Evolutionary conservation across 768 basidiomycete genomes (phyloP).

Genomic region (Udeniomyces megalosporus): DNA sequence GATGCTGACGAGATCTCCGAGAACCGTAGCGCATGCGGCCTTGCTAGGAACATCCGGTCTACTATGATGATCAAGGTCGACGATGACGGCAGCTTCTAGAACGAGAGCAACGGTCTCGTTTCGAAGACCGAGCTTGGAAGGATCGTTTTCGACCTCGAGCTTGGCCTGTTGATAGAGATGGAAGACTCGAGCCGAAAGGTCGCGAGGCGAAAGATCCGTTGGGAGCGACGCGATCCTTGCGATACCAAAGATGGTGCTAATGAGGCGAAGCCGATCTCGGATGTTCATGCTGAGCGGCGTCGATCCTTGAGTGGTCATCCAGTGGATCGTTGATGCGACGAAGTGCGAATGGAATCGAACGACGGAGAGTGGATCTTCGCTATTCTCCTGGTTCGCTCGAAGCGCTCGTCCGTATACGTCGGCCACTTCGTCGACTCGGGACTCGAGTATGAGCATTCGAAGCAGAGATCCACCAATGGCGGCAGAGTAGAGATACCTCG

Average conservation of each 20-base stretch:
- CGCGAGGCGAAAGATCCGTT: neutral
- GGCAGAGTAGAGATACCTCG: constrained; percentile 18
- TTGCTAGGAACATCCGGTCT: neutral
- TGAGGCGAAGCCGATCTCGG: constrained; percentile 4
- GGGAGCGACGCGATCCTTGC: neutral
- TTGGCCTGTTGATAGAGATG: constrained; percentile 16
- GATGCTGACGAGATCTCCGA: neutral
- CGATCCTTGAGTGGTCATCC: neutral
- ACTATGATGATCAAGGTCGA: constrained; percentile 14
- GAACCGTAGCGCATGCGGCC: constrained; percentile 1
- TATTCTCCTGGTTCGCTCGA: constrained; percentile 2
- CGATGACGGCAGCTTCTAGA: constrained; percentile 14
- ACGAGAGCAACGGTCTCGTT: constrained; percentile 17
- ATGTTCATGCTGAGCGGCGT: neutral
- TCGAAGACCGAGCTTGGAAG: constrained; percentile 7
- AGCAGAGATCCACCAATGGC: constrained; percentile 10
- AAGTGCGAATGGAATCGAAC: constrained; percentile 11
- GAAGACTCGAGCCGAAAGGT: neutral
- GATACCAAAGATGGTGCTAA: neutral
- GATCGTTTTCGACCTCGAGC: constrained; percentile 11
- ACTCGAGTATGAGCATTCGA: constrained; percentile 2
- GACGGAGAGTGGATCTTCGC: constrained; percentile 4
- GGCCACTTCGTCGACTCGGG: neutral
- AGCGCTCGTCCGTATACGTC: constrained; percentile 12
- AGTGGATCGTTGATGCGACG: constrained; percentile 8